Percentiles rank a stretch among this genome's conserved stretches.
These are phyloP conservation scores for Porodaedalea pini DNA, from an alignment of 1,284 basidiomycete genomes.

Conservation along the genomic window DNA sequence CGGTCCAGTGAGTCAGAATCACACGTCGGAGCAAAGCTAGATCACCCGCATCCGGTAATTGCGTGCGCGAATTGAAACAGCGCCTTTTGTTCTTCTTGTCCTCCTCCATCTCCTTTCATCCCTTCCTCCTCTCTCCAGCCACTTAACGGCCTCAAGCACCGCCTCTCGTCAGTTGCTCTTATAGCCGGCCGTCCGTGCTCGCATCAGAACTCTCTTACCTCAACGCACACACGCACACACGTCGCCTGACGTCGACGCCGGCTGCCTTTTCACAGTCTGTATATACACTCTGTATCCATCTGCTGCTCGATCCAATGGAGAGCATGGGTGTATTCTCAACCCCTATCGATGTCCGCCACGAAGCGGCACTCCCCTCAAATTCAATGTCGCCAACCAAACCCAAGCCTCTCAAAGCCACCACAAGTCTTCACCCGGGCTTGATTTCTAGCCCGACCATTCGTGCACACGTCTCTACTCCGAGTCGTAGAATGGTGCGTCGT, in stretches of 20 bases:
- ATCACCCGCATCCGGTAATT: not conserved
- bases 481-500: constrained; percentile 2
- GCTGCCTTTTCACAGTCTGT: not conserved
- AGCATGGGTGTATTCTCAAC: not conserved
- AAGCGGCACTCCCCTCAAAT: not conserved
- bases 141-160: not conserved
- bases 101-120: not conserved
- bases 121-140: not conserved
- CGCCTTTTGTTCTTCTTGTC: not conserved
- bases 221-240: not conserved
- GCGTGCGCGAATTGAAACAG: not conserved
- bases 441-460: not conserved
- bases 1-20: not conserved
- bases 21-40: not conserved
- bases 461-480: not conserved
- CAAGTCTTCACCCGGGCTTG: not conserved
- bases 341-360: not conserved
- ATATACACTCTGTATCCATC: not conserved
- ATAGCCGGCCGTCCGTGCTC: not conserved
- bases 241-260: not conserved
- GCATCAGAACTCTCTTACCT: constrained; percentile 4
- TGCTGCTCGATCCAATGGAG: not conserved
- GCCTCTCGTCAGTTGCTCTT: not conserved
- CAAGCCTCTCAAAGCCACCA: not conserved
- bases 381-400: not conserved